phyloP scores from a whole-genome alignment of 257 asterid genomes.

The Rhazya stricta region DNA sequence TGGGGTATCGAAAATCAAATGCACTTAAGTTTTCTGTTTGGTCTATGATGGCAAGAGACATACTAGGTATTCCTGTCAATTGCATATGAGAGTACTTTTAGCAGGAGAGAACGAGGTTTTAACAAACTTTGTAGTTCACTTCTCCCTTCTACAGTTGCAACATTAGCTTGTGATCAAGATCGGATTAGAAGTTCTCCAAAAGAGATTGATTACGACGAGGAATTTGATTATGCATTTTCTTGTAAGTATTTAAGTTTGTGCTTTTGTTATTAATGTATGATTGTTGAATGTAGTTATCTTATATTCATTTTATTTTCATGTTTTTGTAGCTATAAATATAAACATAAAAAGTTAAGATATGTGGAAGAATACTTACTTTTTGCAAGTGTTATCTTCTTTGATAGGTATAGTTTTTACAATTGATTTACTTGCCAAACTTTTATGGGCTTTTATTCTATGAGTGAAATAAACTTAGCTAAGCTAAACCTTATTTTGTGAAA shows the following conservation, averaged over 20 bases:
- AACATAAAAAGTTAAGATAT: no score
- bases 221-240: background rate
- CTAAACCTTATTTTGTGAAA: no score
- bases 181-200: background rate
- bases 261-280: no score
- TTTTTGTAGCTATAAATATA: no score
- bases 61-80: background rate
- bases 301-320: no score
- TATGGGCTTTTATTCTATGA: no score
- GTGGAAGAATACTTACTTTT: no score
- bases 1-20: background rate
- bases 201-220: background rate
- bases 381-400: no score
- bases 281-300: no score
- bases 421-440: no score
- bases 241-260: background rate
- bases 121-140: background rate
- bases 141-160: background rate
- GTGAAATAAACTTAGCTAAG: no score
- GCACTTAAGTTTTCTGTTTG: background rate
- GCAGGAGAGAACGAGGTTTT: background rate
- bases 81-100: background rate
- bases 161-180: background rate
- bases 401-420: no score
- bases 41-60: background rate